These are phyloP conservation scores for Abelmoschus esculentus DNA, from an alignment of 345 rosid species.

Conservation along the genomic window DNA sequence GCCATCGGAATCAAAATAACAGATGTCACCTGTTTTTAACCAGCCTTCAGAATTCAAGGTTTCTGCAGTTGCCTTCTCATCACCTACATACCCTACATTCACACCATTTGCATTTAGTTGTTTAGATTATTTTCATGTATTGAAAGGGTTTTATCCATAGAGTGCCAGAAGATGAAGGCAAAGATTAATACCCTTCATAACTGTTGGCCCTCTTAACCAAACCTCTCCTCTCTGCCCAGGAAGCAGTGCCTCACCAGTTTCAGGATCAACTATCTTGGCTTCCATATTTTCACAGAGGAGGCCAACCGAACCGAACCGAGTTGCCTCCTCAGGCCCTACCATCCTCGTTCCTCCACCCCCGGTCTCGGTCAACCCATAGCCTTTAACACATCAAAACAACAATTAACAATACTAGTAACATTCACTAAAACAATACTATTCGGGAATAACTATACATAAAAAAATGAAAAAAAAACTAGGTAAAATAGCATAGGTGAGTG, in stretches of 20 bases:
- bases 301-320: slow-evolving; percentile 31
- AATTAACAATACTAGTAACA: not conserved
- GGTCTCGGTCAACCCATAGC: not conserved
- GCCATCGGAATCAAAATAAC: slow-evolving; percentile 51
- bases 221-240: slow-evolving; percentile 80
- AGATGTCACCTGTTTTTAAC: slow-evolving; percentile 91
- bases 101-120: no score
- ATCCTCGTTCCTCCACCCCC: not conserved
- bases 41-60: slow-evolving; percentile 74
- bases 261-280: slow-evolving; percentile 80
- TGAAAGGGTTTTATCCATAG: no score
- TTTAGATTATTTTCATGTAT: no score
- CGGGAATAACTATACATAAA: no score
- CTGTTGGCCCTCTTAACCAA: slow-evolving; percentile 67
- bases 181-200: slow-evolving; percentile 59
- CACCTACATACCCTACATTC: slow-evolving; percentile 65
- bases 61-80: slow-evolving; percentile 84
- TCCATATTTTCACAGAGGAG: slow-evolving; percentile 53
- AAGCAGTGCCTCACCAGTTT: slow-evolving; percentile 56
- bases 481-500: no score
- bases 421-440: no score
- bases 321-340: not conserved
- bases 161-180: not conserved
- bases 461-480: no score
- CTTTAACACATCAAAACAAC: not conserved